Base-by-base conservation (phyloP, 2,329 filamentous ascomycete species). In the Torrubiellomyces zombiae region DNA sequence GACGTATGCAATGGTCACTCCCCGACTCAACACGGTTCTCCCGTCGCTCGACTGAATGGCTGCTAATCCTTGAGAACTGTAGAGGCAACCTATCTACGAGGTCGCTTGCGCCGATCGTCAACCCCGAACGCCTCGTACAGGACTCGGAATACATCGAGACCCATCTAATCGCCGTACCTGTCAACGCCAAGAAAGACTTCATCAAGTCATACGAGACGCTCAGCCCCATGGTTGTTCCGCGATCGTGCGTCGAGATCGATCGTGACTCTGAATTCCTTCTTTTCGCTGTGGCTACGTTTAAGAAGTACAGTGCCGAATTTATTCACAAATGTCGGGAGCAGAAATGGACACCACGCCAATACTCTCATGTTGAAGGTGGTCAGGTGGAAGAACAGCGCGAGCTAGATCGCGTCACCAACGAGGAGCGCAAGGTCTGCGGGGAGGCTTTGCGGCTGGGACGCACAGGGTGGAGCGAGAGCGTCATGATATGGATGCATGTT, bases 91-190 rank as follows among this genome's bases (percentile, higher is more conserved):
- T 98, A 23, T 69, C 85, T 13, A 94, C 85, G 38, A 92, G 86
- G 50, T 95, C 86, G 9, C 74, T 98, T 35, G 73, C 80, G n/a
- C 74, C 82, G 9, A 71, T 95, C 33, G 76, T 98, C 39, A 67
- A 86, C 42, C 83, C 86, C 7, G 60, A 67, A 27, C 56, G 85
- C 30, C 66, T 93, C 21, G 68, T 94, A 35, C 78, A 77, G 50
- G 75, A 93, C 47, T 94, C 85, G 12, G 89, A 98, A 55, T 95
- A 93, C 54, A 74, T 98, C 39, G 83, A 94, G 56, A 94, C 89
- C 16, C 85, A 94, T 48, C 72, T 98, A 16, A 65, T 98, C 37
- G 89, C 81, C 12, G 80, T 98, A 7, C 89, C 89, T 3, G 70
- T 67, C 23, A 73, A 71, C 37, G 60, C 68, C 28, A 74, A 77